Evolutionary conservation across 495 filamentous ascomycete genomes (phyloP).

Genomic region (Saxophila tyrrhenica): DNA sequence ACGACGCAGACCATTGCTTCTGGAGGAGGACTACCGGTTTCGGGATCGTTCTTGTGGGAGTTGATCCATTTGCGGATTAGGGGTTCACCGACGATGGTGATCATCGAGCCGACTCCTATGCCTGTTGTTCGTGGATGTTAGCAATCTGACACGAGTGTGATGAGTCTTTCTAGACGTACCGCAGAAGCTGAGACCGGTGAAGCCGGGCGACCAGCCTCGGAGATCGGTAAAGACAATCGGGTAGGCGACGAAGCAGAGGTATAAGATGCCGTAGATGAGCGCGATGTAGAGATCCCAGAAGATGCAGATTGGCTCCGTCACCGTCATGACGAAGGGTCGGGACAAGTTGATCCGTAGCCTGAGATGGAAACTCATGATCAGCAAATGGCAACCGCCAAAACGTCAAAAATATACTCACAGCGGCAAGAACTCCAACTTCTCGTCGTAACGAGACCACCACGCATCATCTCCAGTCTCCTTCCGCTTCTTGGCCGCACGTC

Average conservation of each 20-base stretch:
- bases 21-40: slow-evolving; percentile 53
- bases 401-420: too few species aligned
- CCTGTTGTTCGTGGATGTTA: background rate
- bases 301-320: slow-evolving; percentile 71
- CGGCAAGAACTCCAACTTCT: slow-evolving; percentile 41
- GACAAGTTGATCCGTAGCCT: slow-evolving; percentile 57
- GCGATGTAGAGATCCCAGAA: slow-evolving; percentile 71
- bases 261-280: slow-evolving; percentile 55
- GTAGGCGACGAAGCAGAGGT: slow-evolving; percentile 76
- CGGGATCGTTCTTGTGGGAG: slow-evolving; percentile 53
- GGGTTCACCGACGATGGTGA: slow-evolving; percentile 57
- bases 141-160: too few species aligned
- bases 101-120: slow-evolving; percentile 63
- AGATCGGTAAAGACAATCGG: slow-evolving; percentile 66
- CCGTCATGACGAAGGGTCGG: slow-evolving; percentile 64
- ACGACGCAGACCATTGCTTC: slow-evolving; percentile 67
- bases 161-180: slow-evolving; percentile 33
- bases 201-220: slow-evolving; percentile 62
- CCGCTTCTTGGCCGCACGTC: slow-evolving; percentile 54
- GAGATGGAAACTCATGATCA: background rate
- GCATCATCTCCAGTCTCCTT: slow-evolving; percentile 64
- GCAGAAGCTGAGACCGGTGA: slow-evolving; percentile 62
- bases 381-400: too few species aligned
- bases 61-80: slow-evolving; percentile 64
- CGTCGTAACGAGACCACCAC: slow-evolving; percentile 69